Percentiles rank a stretch among this genome's conserved stretches.
Evolutionary conservation across 2,329 filamentous ascomycete genomes (phyloP).

Genomic region (Diaporthe sp.): DNA sequence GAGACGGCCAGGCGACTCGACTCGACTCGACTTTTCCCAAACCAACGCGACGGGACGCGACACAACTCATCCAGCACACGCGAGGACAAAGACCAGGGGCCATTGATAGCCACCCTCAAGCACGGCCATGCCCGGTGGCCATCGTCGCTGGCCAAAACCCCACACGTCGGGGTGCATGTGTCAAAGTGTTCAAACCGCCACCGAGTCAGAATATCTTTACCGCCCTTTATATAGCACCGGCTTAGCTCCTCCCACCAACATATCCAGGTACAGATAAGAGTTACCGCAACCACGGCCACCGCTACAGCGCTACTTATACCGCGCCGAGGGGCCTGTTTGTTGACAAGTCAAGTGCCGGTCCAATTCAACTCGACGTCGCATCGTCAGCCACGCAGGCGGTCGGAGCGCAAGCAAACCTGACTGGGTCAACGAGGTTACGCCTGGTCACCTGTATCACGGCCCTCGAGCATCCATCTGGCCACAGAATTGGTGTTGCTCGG

Average conservation of each 20-base stretch:
- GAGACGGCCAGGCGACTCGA: not conserved
- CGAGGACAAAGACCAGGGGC: not conserved
- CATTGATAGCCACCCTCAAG: not conserved
- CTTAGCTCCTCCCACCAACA: not conserved
- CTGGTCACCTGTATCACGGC: not conserved
- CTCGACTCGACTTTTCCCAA: not conserved
- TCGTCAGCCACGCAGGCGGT: not conserved
- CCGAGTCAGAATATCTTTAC: not conserved
- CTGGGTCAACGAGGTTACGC: slow-evolving; percentile 11
- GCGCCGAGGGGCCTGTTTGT: too few species aligned
- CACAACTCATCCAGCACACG: not conserved
- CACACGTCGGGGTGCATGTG: not conserved
- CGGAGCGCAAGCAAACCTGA: not conserved
- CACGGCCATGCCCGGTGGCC: not conserved
- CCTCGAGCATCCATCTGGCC: not conserved
- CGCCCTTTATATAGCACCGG: not conserved
- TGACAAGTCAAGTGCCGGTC: too few species aligned
- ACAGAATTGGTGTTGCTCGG: not conserved
- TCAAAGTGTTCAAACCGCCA: not conserved
- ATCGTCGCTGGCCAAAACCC: slow-evolving; percentile 3
- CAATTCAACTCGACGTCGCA: too few species aligned
- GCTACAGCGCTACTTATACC: too few species aligned
- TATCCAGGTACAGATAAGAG: not conserved
- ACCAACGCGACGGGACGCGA: not conserved
- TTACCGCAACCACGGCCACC: not conserved